Evolutionary conservation across 352 stramenopile genomes (phyloP), one percentile per base, ranked within the genome.

Genomic region (Hyaloperonospora brassicae): DNA sequence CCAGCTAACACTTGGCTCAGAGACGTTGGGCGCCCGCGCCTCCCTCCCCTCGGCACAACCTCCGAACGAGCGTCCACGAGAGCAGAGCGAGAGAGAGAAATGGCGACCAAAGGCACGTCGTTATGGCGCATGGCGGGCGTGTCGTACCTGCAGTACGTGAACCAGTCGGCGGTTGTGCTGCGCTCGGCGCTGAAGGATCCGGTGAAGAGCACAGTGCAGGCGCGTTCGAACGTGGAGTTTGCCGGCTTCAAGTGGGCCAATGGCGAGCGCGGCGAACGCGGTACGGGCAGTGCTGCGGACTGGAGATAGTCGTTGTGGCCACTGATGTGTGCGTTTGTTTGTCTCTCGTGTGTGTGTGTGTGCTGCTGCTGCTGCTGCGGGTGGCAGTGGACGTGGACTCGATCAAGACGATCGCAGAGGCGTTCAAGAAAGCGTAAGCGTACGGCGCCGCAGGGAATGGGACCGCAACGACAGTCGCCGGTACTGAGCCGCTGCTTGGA

Each of bases 111-210:
- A 68, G 83, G 83, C 72, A 90, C 83, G 43, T 91, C 80, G 70
- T 72, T 93, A 52, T 93, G 82, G 79, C 83, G 83, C 79, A 81
- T 86, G 62, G 80, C 80, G 38, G 83, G 83, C 51, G 66, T 91
- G 57, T 93, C 83, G 52, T 93, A 93, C 74, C 72, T 93, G 59
- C 80, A 91, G 74, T 93, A 93, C 73, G 73, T 86, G 48, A 93
- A 93, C 78, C 78, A 89, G 72, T 89, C 76, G 61, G 83, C 83
- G 31, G 53, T 47, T 54, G 72, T 90, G 49, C 66, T 93, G 42
- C 83, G 83, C 23, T 73, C 81, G 55, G 62, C 77, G 45, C 67
- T 90, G 43, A 93, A 93, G 78, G 83, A 93, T 62, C 83, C 83
- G n/a, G 61, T 90, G 50, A 93, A 93, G 76, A 90, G 73, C 77